Evolutionary conservation across 1,139 yeast species (phyloP), one percentile per base, ranked within the genome.

Genomic region (Sugiyamaella paludigena): DNA sequence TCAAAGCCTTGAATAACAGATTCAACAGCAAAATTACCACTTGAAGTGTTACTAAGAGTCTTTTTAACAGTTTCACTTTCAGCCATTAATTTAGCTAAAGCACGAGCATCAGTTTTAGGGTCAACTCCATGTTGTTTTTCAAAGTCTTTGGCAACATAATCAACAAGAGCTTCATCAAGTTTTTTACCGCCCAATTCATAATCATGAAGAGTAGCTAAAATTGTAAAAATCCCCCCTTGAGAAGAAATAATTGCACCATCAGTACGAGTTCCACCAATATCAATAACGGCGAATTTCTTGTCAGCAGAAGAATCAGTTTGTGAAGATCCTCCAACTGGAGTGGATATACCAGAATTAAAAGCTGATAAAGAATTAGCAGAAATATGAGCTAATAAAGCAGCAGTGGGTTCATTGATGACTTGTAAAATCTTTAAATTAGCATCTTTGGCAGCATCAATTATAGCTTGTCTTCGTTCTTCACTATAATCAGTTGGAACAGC

Each of bases 191-290:
- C 98, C 57, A 94, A 78, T 48, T 80, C 82, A 62, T 76, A 76
- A 68, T 87, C 86, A 66, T 91, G 96, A 53, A 82, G 81, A 59
- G 98, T 88, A 52, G 96, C 84, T 61, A 92, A 76, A 46, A 89
- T 77, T 51, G 98, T 92, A 72, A 87, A 79, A 57, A 91, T 81
- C 63, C 98, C 98, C 55, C 95, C 95, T 76, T 98, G 84, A 53
- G 84, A 87, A 41, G 97, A 81, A 63, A 92, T 76, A 47, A 94
- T 92, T 50, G 98, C 96, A 56, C 92, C 97, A 67, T 92, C 98
- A 36, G 96, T 84, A 73, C 98, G 83, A 61, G 89, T 79, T 67
- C 97, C 98, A 69, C 98, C 99, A 64, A 92, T 87, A 71, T 92
- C 98, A 45, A 95, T 95, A 60, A 94, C 96, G 48, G 87, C 94